Evolutionary conservation across 192 early-diverging fungal species (phyloP), one percentile per base, ranked within the genome.

Genomic region (Coemansia sp.): DNA sequence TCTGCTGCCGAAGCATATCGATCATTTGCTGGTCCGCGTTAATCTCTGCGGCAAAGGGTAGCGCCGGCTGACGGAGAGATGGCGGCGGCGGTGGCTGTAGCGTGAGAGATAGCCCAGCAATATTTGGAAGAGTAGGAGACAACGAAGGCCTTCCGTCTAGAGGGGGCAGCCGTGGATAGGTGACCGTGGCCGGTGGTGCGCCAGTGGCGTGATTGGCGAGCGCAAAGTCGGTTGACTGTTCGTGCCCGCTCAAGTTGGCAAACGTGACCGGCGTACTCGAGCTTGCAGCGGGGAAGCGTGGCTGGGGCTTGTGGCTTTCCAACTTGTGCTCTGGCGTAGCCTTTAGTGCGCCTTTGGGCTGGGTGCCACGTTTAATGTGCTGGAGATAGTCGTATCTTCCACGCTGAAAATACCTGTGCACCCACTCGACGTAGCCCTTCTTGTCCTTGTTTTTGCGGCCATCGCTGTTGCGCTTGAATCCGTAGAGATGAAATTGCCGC

Each of bases 401-500:
- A 4, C 68, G 52, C 11, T 28, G 62, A 33, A 82, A 82, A 16
- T 43, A 9, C 11, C 12, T 20, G 34, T 77, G 64, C 18, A 18
- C 16, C 14, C 69, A 77, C 39, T 34, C 31, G 43, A 66, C 52
- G n/a, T 45, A 52, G 0, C 72, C 72, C 6, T 33, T 2, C 6
- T 28, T 62, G 4, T 58, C 10, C 33, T 72, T 76, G 20, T 56
- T 34, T 43, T 77, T 82, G 60, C 79, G 74, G n/a, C 72, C 72
- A 43, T 82, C 79, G 10, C 70, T 77, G 5, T 52, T 64, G 59
- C 75, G 72, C 3, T 23, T 23, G 43, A 82, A 82, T 13, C 65
- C 67, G 18, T 82, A 82, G n/a, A 82, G 58, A 47, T 82, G 75
- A 43, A 77, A 61, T 42, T 82, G 80, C 48, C 80, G 80, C 0